Base-by-base conservation (phyloP, 2,329 filamentous ascomycete species). In the Aspergillus sp. region DNA sequence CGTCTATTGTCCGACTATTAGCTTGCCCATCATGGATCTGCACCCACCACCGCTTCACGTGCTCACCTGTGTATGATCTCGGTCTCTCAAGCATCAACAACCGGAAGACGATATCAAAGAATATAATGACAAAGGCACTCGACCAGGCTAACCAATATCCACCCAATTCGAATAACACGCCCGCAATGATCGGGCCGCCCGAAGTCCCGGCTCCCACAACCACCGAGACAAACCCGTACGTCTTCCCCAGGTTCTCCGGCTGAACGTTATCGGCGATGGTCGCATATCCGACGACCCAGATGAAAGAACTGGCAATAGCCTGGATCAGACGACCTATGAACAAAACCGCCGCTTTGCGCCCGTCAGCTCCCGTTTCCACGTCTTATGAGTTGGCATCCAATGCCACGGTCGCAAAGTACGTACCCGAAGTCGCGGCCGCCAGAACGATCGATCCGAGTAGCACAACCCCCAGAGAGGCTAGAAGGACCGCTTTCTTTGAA, bases 111-210 rank as follows among this genome's bases (percentile, higher is more conserved):
- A 74, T 69, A 55, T 74, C 71, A 11, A 71, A 36, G 4, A 65
- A 16, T 3, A 74, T 58, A 6, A 74, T 58, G 0, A 57, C 57
- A 18, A 74, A 63, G 0, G 71, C 69, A 26, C 67, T 68, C 0
- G 60, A 62, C 71, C 71, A 75, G 4, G 71, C 70, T 7, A 61
- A 42, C 67, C 68, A 71, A 31, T 75, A 74, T 6, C 71, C 71
- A 1, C 61, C 60, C 4, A 68, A 9, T 24, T 71, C 63, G 16
- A 74, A 67, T 1, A 75, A 42, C 11, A 68, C 54, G 0, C 71
- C 73, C 7, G 69, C 65, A 0, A 69, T 52, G 29, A 70, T 64
- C 1, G 73, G 73, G 1, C 71, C 72, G 4, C 58, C 63, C 1
- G 68, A 66, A 2, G 68, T 65, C 4, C 73, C 73, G 11, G 65